Evolutionary conservation across 176 grass and related monocot species (phyloP).

Genomic region (Raddia distichophylla): DNA sequence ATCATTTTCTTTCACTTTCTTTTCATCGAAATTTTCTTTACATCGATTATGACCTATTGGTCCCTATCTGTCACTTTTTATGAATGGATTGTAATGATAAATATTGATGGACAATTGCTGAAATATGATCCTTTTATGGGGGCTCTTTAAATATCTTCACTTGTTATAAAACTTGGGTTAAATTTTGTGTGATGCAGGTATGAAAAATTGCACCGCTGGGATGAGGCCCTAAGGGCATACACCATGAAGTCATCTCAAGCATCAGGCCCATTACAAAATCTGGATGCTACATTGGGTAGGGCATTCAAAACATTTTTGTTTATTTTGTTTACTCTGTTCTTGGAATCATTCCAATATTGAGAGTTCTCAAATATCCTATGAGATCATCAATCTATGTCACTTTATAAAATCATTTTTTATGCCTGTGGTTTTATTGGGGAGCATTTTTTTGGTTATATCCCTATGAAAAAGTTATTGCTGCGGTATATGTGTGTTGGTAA

Average conservation of each 20-base stretch:
- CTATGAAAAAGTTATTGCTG: neutral
- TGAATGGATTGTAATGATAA: constrained; percentile 8
- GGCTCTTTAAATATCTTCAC: neutral
- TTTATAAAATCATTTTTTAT: neutral
- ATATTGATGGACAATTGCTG: constrained; percentile 1
- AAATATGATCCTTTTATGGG: neutral
- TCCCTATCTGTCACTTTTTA: constrained; percentile 24
- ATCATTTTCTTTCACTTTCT: neutral
- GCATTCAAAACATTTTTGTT: constrained; percentile 11
- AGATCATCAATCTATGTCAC: neutral
- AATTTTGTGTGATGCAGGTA: constrained; percentile 66
- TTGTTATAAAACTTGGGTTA: constrained; percentile 18
- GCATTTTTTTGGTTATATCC: constrained; percentile 1
- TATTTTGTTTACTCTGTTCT: neutral
- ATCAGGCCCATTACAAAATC: constrained; percentile 76
- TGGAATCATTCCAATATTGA: neutral
- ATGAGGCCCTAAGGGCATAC: constrained; percentile 93
- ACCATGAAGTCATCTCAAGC: constrained; percentile 82
- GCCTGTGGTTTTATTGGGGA: constrained; percentile 11
- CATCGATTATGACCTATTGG: constrained; percentile 9
- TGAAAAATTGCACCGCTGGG: constrained; percentile 97
- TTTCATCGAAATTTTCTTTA: neutral
- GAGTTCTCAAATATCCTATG: neutral
- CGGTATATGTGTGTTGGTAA: neutral
- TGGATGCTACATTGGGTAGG: constrained; percentile 89